phyloP scores from a whole-genome alignment of 257 asterid species.

The Lithospermum erythrorhizon region DNA sequence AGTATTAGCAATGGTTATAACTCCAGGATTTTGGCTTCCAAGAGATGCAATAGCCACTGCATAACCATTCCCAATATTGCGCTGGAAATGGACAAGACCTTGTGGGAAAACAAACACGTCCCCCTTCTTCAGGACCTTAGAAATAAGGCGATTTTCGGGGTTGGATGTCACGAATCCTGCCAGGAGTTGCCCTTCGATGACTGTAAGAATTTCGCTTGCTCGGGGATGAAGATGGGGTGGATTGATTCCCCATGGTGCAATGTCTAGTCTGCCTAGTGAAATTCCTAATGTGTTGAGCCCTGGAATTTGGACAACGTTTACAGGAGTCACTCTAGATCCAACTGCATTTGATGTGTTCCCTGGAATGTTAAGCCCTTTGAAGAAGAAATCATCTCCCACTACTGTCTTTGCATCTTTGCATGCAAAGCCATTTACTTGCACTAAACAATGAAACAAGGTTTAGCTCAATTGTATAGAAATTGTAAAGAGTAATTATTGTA shows the following conservation, averaged over 20 bases:
- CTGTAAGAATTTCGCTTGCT: conserved; percentile 30
- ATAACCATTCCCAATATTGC: conserved; percentile 11
- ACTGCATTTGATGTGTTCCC: conserved; percentile 21
- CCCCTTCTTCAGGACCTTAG: conserved; percentile 18
- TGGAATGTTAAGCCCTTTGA: conserved; percentile 20
- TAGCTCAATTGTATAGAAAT: not conserved
- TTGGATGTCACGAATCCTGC: conserved; percentile 36
- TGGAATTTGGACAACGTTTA: conserved; percentile 22
- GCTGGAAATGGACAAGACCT: conserved; percentile 34
- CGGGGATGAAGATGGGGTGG: conserved; percentile 40
- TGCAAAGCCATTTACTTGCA: conserved; percentile 23
- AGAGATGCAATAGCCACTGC: conserved; percentile 28
- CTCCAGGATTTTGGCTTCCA: conserved; percentile 38
- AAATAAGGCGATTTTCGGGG: conserved; percentile 23
- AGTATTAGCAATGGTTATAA: conserved; percentile 20
- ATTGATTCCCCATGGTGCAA: conserved; percentile 24
- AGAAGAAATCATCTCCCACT: conserved; percentile 23
- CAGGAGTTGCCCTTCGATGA: conserved; percentile 20
- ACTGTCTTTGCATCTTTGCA: conserved; percentile 29
- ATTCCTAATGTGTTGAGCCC: conserved; percentile 42
- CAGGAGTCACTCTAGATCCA: conserved; percentile 34
- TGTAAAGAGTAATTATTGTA: too few species aligned
- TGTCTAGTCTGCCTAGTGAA: conserved; percentile 34
- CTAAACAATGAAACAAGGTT: not conserved
- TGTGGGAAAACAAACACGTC: conserved; percentile 35